Base-by-base conservation (phyloP, 768 basidiomycete genomes). In the Strobilomyces echinocephalus region DNA sequence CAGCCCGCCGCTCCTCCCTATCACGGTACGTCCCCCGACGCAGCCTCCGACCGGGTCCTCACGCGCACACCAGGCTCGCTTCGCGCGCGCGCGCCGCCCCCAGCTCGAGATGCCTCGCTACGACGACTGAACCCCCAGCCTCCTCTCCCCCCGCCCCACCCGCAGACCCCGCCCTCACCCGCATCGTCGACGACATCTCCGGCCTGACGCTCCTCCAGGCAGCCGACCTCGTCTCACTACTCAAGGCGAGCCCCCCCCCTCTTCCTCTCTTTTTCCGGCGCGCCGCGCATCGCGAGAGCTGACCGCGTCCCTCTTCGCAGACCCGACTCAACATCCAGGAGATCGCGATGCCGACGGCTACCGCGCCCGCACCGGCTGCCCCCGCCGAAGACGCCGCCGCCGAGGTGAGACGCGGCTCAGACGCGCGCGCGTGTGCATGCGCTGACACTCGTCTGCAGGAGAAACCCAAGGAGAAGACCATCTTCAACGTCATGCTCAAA, bases 381-480 rank as follows among this genome's bases (percentile, higher is more conserved):
- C 72, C 74, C 15, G 74, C 74, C 2, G 90, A 87, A 52, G 85
- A 83, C 57, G 79, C 84, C 48, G 76, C 77, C 16, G 79, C 58
- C 18, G 84, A 84, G 72, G 90, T 89, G 58, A 53, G 82, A 31
- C 30, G 3, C 2, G 14, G 4, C 8, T 3, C 6, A n/a, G 8
- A 15, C 36, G 1, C 9, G 26, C 5, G n/a, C 16, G 4, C 21
- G 34, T 18, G 8, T 18, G 8, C 40, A 20, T 18, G 12, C 9
- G 41, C 43, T 53, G 18, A 48, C n/a, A n/a, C 35, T 6, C 15
- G 4, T 46, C 31, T 21, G 6, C 57, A 92, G 86, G 92, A 93
- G 71, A 97, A 95, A 67, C 94, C 94, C 46, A 97, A 97, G 75
- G 97, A 97, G 77, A 98, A 98, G 84, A 97, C 94, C 16, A 80